phyloP scores from a whole-genome alignment of 306 rosid genomes.

The Alnus glutinosa region DNA sequence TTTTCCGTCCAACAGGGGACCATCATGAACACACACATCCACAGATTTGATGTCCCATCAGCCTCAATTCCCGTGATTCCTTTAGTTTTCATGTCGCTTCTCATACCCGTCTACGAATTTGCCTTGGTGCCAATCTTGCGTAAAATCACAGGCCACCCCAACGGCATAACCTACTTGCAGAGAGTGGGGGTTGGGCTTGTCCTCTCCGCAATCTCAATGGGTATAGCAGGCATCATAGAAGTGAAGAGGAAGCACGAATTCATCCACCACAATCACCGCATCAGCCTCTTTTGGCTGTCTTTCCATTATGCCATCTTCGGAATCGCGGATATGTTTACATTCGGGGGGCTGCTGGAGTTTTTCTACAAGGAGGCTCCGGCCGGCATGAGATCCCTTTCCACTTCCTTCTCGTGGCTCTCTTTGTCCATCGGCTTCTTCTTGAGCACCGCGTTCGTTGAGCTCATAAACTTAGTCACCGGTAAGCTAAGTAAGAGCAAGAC shows the following conservation, averaged over 20 bases:
- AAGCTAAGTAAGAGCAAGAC: constrained; percentile 28
- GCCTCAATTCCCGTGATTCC: constrained; percentile 63
- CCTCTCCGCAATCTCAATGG: constrained; percentile 58
- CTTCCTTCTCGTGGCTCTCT: constrained; percentile 53
- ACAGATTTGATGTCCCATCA: constrained; percentile 34
- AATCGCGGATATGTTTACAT: constrained; percentile 60
- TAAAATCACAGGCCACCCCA: constrained; percentile 45
- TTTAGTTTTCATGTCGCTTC: constrained; percentile 52
- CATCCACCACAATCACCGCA: constrained; percentile 15
- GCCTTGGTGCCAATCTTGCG: constrained; percentile 43
- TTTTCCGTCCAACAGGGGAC: constrained; percentile 53
- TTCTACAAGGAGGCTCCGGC: constrained; percentile 59
- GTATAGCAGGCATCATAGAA: constrained; percentile 45
- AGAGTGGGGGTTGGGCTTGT: constrained; percentile 60
- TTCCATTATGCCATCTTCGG: constrained; percentile 61
- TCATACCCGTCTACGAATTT: constrained; percentile 51
- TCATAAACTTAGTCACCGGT: constrained; percentile 38
- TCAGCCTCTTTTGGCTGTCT: constrained; percentile 62
- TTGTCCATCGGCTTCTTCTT: constrained; percentile 52
- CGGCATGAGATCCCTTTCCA: constrained; percentile 52
- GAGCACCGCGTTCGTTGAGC: constrained; percentile 47
- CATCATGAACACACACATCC: constrained; percentile 41
- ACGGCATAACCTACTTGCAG: constrained; percentile 48
- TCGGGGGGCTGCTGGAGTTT: constrained; percentile 55
- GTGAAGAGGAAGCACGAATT: constrained; percentile 42